Percentiles rank a stretch among this genome's conserved stretches.
These are phyloP conservation scores for Ceratonia siliqua DNA, from an alignment of 306 rosid species.

Conservation along the genomic window DNA sequence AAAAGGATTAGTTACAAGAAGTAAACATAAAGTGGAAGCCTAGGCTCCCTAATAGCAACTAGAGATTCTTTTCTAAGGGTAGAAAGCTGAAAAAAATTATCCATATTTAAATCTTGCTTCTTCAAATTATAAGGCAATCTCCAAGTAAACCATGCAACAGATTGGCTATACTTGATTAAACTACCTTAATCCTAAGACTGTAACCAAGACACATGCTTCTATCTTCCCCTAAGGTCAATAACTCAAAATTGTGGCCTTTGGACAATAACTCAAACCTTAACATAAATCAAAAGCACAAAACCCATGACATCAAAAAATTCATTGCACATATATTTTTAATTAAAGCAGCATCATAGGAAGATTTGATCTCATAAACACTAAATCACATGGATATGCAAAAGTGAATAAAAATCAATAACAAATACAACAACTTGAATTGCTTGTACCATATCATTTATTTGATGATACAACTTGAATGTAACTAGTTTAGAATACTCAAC, in stretches of 20 bases:
- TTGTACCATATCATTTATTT: not conserved
- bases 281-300: too few relatives aligned
- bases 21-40: conserved; percentile 49
- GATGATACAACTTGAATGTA: conserved; percentile 29
- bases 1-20: not conserved
- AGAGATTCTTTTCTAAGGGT: conserved; percentile 52
- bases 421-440: not conserved
- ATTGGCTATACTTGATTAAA: conserved; percentile 53
- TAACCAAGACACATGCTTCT: conserved; percentile 66
- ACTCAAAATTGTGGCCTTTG: conserved; percentile 53
- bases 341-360: not conserved
- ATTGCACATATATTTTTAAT: too few relatives aligned
- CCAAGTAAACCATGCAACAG: conserved; percentile 60
- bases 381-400: not conserved
- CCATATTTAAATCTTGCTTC: conserved; percentile 47
- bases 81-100: conserved; percentile 45
- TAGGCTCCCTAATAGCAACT: conserved; percentile 37
- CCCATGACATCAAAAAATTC: too few relatives aligned
- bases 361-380: not conserved
- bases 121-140: conserved; percentile 44
- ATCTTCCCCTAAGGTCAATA: conserved; percentile 58
- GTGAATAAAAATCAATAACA: not conserved
- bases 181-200: conserved; percentile 50
- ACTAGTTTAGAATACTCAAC: conserved; percentile 31
- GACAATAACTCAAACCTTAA: too few relatives aligned